Evolutionary conservation across 805 yeast species (phyloP), one percentile per base, ranked within the genome.

Genomic region (Saccharomycopsis microspora): DNA sequence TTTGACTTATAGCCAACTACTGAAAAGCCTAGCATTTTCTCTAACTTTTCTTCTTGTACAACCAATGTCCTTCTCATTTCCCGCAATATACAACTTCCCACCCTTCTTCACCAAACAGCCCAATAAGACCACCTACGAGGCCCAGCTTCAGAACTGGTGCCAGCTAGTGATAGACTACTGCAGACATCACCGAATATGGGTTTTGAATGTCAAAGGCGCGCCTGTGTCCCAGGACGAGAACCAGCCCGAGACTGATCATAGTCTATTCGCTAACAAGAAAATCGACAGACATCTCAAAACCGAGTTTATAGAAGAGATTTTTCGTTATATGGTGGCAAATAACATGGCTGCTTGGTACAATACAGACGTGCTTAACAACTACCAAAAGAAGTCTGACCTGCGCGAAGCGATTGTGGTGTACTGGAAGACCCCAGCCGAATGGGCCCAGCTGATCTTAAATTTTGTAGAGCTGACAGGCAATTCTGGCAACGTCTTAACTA

Each of bases 31-130:
- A 35, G 38, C n/a, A 34, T 34, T 34, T 34, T 34, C 3, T 34
- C 37, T 34, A 10, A 10, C n/a, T 19, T 19, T 19, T 19, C 19
- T 19, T 19, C 19, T 19, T 19, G 19, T 11, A 5, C 30, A 5
- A 19, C 19, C 19, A 19, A 19, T 19, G 19, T 19, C 19, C 30
- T 61, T 60, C 48, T 48, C 55, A 45, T 69, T 67, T 46, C 84
- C 85, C 4, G 61, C 72, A 3, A 78, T 81, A 19, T 78, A 79
- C 57, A 69, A 76, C 37, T 90, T 88, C 62, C 97, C 97, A 4
- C 98, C 98, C 0, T 77, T 90, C 55, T 90, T 79, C 66, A 93
- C 97, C 5, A 72, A 78, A 52, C 98, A 90, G 64, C 88, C 93
- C 28, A 89, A 90, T 57, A 74, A 79, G 36, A 77, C 84, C 7